phyloP scores from a whole-genome alignment of 306 rosid genomes.

The Ceratonia siliqua region DNA sequence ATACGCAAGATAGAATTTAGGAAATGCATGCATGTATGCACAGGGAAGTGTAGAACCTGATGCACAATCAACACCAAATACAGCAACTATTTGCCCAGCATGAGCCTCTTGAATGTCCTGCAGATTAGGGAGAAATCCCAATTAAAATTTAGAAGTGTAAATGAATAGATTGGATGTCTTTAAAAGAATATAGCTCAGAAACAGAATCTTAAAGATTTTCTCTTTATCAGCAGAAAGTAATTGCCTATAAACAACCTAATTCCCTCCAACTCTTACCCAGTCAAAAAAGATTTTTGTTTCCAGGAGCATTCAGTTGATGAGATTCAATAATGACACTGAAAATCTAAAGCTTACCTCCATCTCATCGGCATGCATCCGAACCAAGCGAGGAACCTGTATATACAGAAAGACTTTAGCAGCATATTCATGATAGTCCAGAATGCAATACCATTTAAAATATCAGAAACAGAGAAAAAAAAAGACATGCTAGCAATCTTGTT shows the following conservation, averaged over 20 bases:
- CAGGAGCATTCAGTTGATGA: constrained; percentile 19
- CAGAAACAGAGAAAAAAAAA: too few species aligned
- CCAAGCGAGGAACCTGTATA: constrained; percentile 94
- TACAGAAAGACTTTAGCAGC: constrained; percentile 29
- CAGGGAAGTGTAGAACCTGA: constrained; percentile 65
- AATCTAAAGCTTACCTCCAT: constrained; percentile 75
- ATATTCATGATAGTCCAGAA: constrained; percentile 19
- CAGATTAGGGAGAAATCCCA: constrained; percentile 16
- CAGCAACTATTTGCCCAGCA: constrained; percentile 99
- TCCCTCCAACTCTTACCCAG: constrained; percentile 10
- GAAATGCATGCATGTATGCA: constrained; percentile 21
- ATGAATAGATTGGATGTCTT: neutral
- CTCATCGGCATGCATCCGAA: constrained; percentile 94
- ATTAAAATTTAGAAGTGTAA: constrained; percentile 7
- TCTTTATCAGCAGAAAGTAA: constrained; percentile 2
- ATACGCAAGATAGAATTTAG: constrained; percentile 6
- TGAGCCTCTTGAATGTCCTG: constrained; percentile 98
- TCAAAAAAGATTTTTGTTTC: neutral
- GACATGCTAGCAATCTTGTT: neutral
- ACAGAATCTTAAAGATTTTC: constrained; percentile 12
- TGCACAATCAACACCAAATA: constrained; percentile 98
- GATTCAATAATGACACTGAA: neutral
- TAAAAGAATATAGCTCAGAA: neutral
- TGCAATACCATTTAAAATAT: neutral
- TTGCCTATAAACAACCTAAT: neutral